Evolutionary conservation across 2,329 filamentous ascomycete species (phyloP).

Genomic region (Lizonia empirigonia): DNA sequence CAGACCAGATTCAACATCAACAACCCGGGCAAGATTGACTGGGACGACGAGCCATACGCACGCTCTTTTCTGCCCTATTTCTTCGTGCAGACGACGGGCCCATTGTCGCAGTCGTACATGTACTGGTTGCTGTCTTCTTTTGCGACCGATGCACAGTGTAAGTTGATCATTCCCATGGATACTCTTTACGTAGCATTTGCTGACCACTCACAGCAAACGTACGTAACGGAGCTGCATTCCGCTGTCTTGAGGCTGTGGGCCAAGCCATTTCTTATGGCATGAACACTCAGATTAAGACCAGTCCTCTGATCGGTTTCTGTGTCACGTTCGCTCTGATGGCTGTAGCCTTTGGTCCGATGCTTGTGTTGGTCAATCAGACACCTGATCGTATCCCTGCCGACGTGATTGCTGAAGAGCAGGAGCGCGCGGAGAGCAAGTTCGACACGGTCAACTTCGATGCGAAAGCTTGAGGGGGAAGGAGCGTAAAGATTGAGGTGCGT

Average conservation of each 20-base stretch:
- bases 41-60: constrained; percentile 53
- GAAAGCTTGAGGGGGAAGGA: constrained; percentile 23
- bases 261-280: constrained; percentile 39
- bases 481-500: no score
- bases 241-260: constrained; percentile 36
- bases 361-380: constrained; percentile 39
- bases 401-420: constrained; percentile 34
- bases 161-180: not conserved
- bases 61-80: constrained; percentile 56
- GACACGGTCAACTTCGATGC: constrained; percentile 17
- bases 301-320: constrained; percentile 37
- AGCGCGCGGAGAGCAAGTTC: constrained; percentile 24
- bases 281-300: constrained; percentile 39
- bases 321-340: constrained; percentile 44
- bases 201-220: constrained; percentile 26
- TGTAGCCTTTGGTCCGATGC: constrained; percentile 39
- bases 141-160: constrained; percentile 35
- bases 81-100: constrained; percentile 54
- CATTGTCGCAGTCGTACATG: constrained; percentile 40
- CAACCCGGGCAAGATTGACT: constrained; percentile 54
- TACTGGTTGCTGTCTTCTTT: constrained; percentile 42
- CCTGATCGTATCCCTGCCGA: constrained; percentile 43
- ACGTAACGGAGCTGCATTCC: constrained; percentile 34
- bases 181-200: not conserved
- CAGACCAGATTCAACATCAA: constrained; percentile 49